These are phyloP conservation scores for Ormosia emarginata DNA, from an alignment of 306 rosid species.

Conservation along the genomic window DNA sequence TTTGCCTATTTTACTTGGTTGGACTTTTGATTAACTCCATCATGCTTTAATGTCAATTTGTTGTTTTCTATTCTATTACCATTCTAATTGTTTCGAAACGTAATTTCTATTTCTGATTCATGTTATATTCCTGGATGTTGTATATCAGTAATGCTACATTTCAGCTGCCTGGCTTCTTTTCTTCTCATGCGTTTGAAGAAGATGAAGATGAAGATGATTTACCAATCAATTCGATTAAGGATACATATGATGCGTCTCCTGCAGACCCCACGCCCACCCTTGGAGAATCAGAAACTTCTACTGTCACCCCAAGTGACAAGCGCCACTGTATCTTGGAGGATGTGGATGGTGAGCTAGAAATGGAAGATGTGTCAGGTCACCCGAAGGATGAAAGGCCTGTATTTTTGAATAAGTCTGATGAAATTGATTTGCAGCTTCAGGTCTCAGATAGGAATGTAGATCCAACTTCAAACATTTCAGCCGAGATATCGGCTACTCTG, in stretches of 20 bases:
- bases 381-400: slow-evolving; percentile 67
- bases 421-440: slow-evolving; percentile 45
- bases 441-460: slow-evolving; percentile 41
- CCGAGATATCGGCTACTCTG: slow-evolving; percentile 46
- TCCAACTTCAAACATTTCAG: slow-evolving; percentile 37
- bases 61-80: background rate
- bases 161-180: slow-evolving; percentile 87
- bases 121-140: slow-evolving; percentile 19
- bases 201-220: slow-evolving; percentile 75
- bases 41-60: background rate
- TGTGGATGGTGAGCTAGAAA: slow-evolving; percentile 96
- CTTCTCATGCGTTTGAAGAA: slow-evolving; percentile 76
- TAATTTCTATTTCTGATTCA: slow-evolving; percentile 23
- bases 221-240: slow-evolving; percentile 54
- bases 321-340: slow-evolving; percentile 95
- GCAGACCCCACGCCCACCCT: slow-evolving; percentile 37
- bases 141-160: slow-evolving; percentile 91
- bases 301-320: slow-evolving; percentile 81
- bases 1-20: slow-evolving; percentile 12
- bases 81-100: background rate
- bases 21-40: background rate
- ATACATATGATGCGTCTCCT: slow-evolving; percentile 47
- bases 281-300: slow-evolving; percentile 69
- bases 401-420: slow-evolving; percentile 39
- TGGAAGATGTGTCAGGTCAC: slow-evolving; percentile 98